Evolutionary conservation across 1,284 basidiomycete genomes (phyloP).

Genomic region (Ceratobasidium sp.): DNA sequence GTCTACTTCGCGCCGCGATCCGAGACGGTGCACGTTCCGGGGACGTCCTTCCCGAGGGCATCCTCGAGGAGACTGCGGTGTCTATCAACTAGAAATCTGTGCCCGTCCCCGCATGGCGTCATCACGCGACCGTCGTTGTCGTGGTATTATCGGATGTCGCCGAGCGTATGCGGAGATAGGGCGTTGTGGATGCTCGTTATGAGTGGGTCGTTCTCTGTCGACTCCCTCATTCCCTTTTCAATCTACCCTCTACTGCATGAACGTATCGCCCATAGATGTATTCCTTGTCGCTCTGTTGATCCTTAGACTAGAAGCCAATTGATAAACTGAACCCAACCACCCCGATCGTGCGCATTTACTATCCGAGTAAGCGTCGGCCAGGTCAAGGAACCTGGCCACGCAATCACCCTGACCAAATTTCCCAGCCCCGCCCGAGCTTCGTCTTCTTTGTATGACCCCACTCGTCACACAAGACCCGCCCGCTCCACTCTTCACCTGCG

Average conservation of each 20-base stretch:
- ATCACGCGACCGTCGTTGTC: background rate
- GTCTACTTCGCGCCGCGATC: conserved; percentile 55
- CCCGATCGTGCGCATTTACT: no score
- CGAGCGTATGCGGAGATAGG: background rate
- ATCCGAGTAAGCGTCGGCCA: no score
- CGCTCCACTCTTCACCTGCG: background rate
- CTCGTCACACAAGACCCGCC: conserved; percentile 1
- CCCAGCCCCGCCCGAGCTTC: background rate
- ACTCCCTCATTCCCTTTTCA: background rate
- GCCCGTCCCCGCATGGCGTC: conserved; percentile 11
- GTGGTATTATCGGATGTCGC: conserved; percentile 2
- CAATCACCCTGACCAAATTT: background rate
- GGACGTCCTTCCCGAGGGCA: conserved; percentile 32
- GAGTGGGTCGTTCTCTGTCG: background rate
- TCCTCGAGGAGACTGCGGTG: conserved; percentile 36
- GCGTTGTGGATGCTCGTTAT: background rate
- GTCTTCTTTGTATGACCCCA: background rate
- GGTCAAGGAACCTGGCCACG: background rate
- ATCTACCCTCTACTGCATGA: background rate
- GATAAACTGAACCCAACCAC: conserved; percentile 10
- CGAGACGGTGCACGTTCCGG: conserved; percentile 27
- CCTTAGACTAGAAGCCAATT: conserved; percentile 2
- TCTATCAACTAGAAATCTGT: conserved; percentile 26
- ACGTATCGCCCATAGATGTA: conserved; percentile 6
- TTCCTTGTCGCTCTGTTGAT: background rate